These are phyloP conservation scores for Crataegus laevigata DNA, from an alignment of 306 rosid genomes.

Conservation along the genomic window DNA sequence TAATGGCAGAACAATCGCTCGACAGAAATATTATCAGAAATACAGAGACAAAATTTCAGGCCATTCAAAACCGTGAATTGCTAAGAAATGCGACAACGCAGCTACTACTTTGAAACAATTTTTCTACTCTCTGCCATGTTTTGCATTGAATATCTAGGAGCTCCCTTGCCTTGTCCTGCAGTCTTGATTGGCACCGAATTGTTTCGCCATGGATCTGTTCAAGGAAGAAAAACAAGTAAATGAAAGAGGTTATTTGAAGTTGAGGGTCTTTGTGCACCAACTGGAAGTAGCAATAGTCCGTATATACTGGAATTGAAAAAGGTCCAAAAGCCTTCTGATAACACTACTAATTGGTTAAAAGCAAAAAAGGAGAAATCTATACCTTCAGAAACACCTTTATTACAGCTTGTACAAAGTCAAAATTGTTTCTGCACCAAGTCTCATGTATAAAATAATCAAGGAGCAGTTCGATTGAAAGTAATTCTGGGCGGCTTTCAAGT, in stretches of 20 bases:
- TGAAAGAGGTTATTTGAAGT: not conserved
- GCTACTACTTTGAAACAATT: slow-evolving; percentile 61
- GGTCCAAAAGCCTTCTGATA: not conserved
- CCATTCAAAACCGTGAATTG: slow-evolving; percentile 54
- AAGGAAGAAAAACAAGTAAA: slow-evolving; percentile 4
- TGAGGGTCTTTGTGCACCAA: not conserved
- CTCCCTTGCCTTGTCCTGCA: slow-evolving; percentile 73
- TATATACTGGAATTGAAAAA: not conserved
- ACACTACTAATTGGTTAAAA: not conserved
- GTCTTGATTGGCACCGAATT: slow-evolving; percentile 48
- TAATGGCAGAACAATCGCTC: not conserved
- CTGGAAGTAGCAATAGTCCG: not conserved
- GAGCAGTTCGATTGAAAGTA: slow-evolving; percentile 53
- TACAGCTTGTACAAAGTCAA: slow-evolving; percentile 90
- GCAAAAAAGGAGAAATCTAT: not conserved
- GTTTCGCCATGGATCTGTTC: slow-evolving; percentile 85
- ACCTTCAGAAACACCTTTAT: slow-evolving; percentile 85
- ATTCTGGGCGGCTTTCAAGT: slow-evolving; percentile 54
- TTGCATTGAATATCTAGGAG: slow-evolving; percentile 65
- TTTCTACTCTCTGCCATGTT: slow-evolving; percentile 76
- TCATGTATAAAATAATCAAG: slow-evolving; percentile 72
- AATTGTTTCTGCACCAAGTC: slow-evolving; percentile 69
- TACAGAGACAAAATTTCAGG: not conserved
- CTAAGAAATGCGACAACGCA: slow-evolving; percentile 75
- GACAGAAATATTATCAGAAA: not conserved